Conservation (phyloP, 1,284 basidiomycete species). For the Rhodotorula sp. region DNA sequence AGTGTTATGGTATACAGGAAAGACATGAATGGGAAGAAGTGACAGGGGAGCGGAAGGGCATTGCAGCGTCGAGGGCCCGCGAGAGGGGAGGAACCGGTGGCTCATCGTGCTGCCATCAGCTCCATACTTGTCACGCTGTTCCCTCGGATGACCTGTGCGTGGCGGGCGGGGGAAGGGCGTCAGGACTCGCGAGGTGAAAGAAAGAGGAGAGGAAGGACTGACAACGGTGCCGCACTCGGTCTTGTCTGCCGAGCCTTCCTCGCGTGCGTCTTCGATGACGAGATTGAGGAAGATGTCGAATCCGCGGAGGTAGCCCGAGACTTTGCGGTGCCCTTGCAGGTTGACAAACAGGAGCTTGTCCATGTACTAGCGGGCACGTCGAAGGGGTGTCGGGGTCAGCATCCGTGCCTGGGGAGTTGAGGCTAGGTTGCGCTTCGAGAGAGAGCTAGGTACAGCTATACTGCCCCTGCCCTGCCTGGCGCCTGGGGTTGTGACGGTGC, state of each 20-base stretch:
- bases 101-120: conserved; percentile 36
- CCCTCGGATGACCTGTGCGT: conserved; percentile 79
- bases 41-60: neutral
- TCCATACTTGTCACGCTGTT: conserved; percentile 93
- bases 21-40: neutral
- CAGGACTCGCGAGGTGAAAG: neutral
- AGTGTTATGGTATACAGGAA: no score
- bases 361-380: conserved; percentile 98
- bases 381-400: no score
- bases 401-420: neutral
- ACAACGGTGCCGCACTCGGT: conserved; percentile 86
- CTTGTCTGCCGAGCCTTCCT: conserved; percentile 76
- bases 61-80: neutral
- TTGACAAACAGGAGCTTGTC: conserved; percentile 95
- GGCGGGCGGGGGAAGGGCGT: neutral
- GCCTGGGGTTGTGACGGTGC: no score
- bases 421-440: no score
- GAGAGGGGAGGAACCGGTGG: neutral
- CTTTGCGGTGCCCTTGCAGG: conserved; percentile 92
- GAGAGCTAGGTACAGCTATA: no score
- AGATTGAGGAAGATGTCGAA: conserved; percentile 99
- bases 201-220: conserved; percentile 50
- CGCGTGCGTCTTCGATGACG: conserved; percentile 90
- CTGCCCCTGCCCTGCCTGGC: no score
- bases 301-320: conserved; percentile 91